Percentiles rank a stretch among this genome's conserved stretches.
phyloP scores from a whole-genome alignment of 1,284 basidiomycete species.

The Apiotrichum sp. region DNA sequence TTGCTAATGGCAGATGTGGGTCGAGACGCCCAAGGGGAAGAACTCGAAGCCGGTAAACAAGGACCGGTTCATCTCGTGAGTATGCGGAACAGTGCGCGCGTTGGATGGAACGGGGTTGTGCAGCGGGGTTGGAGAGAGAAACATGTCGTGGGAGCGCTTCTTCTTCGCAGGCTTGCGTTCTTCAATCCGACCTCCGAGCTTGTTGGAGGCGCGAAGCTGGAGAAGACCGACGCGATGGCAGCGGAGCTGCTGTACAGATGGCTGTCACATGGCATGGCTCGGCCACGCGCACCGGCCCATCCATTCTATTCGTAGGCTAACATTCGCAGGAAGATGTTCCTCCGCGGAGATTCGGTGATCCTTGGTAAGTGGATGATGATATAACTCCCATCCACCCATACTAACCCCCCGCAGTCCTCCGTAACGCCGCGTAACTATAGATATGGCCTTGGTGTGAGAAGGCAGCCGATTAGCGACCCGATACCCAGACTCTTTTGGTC shows the following conservation, averaged over 20 bases:
- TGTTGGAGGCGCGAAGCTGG: too few species aligned
- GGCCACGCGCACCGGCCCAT: too few species aligned
- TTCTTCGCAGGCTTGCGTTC: too few species aligned
- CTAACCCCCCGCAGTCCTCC: conserved; percentile 57
- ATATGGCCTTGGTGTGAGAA: conserved; percentile 4
- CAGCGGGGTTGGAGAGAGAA: too few species aligned
- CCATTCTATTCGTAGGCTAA: neutral
- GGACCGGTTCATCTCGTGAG: conserved; percentile 98
- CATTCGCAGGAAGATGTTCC: conserved; percentile 43
- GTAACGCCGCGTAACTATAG: conserved; percentile 64
- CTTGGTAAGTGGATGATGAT: conserved; percentile 58
- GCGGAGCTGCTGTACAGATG: too few species aligned
- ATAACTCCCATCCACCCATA: neutral
- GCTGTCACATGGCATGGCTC: too few species aligned
- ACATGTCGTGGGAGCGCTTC: too few species aligned
- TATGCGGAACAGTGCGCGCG: conserved; percentile 36
- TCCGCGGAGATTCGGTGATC: conserved; percentile 88
- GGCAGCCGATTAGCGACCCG: conserved; percentile 4
- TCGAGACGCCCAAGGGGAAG: conserved; percentile 94
- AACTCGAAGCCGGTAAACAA: conserved; percentile 98
- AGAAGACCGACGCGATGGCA: too few species aligned
- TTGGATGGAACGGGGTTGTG: too few species aligned
- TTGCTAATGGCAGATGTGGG: conserved; percentile 76
- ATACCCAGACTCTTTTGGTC: conserved; percentile 14
- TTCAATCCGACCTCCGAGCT: too few species aligned